A percentile compares a stretch with the other conserved stretches of the same genome.
These are phyloP conservation scores for Dicorynia guianensis DNA, from an alignment of 306 rosid genomes.

Conservation along the genomic window DNA sequence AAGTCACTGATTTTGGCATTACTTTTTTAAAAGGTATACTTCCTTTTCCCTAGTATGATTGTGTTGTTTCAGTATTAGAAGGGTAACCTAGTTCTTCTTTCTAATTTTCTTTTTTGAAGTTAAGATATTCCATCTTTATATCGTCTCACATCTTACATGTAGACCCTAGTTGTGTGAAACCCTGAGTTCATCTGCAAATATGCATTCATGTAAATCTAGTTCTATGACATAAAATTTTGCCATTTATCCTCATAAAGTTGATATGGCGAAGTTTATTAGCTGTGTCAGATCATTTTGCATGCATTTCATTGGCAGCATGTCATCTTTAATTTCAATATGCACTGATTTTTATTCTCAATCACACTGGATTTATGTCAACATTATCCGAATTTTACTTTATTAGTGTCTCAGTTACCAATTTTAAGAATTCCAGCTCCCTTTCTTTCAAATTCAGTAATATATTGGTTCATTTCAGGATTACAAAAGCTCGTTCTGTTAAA, in stretches of 20 bases:
- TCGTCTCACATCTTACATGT: constrained; percentile 17
- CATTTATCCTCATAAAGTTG: constrained; percentile 32
- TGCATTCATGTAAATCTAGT: background rate
- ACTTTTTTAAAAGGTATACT: constrained; percentile 72
- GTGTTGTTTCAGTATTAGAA: constrained; percentile 1
- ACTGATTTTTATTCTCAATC: background rate
- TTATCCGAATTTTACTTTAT: background rate
- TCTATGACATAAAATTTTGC: constrained; percentile 28
- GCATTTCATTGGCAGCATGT: background rate
- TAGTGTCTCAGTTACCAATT: constrained; percentile 13
- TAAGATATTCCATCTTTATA: constrained; percentile 15
- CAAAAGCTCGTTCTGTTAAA: constrained; percentile 76
- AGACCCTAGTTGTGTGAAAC: constrained; percentile 22
- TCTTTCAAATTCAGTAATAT: constrained; percentile 29
- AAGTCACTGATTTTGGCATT: constrained; percentile 82
- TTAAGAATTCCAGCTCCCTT: constrained; percentile 1
- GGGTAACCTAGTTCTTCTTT: background rate
- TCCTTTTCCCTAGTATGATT: constrained; percentile 18
- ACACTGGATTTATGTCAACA: background rate
- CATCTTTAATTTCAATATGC: background rate
- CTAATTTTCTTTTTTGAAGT: background rate
- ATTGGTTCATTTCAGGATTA: constrained; percentile 66
- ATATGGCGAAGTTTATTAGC: constrained; percentile 17
- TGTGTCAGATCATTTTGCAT: background rate
- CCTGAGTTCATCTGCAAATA: constrained; percentile 5